Evolutionary conservation across 2,329 filamentous ascomycete species (phyloP).

Genomic region (Beauveria asiatica): DNA sequence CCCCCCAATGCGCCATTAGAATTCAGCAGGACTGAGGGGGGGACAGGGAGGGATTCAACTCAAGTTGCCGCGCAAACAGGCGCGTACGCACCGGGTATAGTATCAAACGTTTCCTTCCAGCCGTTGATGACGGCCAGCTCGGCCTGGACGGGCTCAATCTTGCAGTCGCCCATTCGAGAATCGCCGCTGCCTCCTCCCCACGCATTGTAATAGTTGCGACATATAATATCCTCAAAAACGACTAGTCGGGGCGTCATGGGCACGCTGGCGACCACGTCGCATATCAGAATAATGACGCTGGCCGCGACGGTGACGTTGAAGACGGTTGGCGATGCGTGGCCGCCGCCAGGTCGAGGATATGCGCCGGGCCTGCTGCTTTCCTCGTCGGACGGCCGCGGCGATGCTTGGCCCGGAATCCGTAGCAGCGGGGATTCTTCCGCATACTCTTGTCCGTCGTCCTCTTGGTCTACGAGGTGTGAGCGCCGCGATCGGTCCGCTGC

Average conservation of each 20-base stretch:
- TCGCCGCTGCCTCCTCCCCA: not conserved
- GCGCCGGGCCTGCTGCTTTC: not conserved
- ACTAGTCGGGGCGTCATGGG: not conserved
- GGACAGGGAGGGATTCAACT: not conserved
- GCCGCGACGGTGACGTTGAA: not conserved
- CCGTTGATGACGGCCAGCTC: not conserved
- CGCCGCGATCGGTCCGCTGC: not conserved
- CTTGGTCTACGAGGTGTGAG: not conserved
- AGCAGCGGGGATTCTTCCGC: not conserved
- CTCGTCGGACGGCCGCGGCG: not conserved
- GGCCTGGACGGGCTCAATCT: not conserved
- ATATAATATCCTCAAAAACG: not conserved
- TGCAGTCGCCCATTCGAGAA: not conserved
- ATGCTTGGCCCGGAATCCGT: not conserved
- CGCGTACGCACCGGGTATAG: not conserved
- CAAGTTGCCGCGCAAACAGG: too few species aligned
- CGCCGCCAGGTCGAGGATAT: not conserved
- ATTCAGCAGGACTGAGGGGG: too few species aligned
- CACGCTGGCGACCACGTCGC: not conserved
- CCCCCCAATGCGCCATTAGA: too few species aligned
- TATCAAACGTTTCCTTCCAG: not conserved
- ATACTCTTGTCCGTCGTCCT: not conserved
- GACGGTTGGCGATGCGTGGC: not conserved
- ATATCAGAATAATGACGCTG: not conserved
- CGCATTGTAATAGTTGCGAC: not conserved